Evolutionary conservation across 257 asterid genomes (phyloP), one percentile per base, ranked within the genome.

Genomic region (Primulina tabacum): DNA sequence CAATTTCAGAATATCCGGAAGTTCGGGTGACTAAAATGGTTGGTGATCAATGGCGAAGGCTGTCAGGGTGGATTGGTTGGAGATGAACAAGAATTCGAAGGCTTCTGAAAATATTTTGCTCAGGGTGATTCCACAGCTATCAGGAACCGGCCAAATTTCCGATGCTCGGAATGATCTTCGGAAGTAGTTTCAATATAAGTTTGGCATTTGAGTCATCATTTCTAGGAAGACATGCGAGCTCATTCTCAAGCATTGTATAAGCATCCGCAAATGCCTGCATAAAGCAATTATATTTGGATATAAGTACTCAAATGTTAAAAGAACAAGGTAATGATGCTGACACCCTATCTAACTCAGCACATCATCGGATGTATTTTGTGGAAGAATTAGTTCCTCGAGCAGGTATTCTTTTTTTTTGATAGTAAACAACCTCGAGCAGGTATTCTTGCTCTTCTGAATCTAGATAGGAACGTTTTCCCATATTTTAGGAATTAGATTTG

Each of bases 201-300:
- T 68, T 80, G 73, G 77, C 59, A 82, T 74, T 75, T 55, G 76
- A 65, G 60, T 76, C 92, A 73, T 81, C 90, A 59, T 81, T 82
- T 52, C 62, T 64, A 52, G 82, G 77, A 68, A 85, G 78, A 73
- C 80, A 75, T 33, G 86, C 60, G 60, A 87, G 83, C 86, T 87
- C 96, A 68, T 78, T 83, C 80, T 87, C 88, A 76, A 93, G 84
- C 87, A 86, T 86, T 67, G 91, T 86, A 89, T 93, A 83, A 77
- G 99, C 99, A 90, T 93, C 99, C 4, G 97, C 96, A 82, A 90
- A 93, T 75, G 99, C 97, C 97, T 93, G 87, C 81, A 77, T 64
- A 71, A 76, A 58, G 57, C 64, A 67, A 61, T 55, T 64, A 58
- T 37, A 56, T 65, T 43, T 72, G 50, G 4, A 72, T 17, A 21